Percentiles rank a stretch among this genome's conserved stretches.
Evolutionary conservation across 306 rosid species (phyloP).

Genomic region (Erythrophleum fordii): DNA sequence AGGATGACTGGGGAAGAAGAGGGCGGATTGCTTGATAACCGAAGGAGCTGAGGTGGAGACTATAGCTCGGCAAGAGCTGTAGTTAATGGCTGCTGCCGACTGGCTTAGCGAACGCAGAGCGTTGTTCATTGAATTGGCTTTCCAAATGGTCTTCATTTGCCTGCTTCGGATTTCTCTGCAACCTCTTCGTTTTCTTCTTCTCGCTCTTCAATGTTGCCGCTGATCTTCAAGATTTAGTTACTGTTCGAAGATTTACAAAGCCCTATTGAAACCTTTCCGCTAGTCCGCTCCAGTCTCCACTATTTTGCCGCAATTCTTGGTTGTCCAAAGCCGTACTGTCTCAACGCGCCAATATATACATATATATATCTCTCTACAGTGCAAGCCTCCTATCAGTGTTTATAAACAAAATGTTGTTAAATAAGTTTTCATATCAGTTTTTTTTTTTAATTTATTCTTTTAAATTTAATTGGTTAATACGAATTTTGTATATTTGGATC

Average conservation of each 20-base stretch:
- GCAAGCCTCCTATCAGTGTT: too few species aligned
- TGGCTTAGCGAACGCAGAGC: constrained; percentile 38
- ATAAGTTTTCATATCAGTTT: too few species aligned
- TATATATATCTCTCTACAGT: too few species aligned
- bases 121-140: constrained; percentile 35
- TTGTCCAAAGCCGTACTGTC: background rate
- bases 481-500: too few species aligned
- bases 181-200: background rate
- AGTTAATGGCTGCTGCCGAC: constrained; percentile 31
- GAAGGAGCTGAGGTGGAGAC: constrained; percentile 41
- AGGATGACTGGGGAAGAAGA: constrained; percentile 15
- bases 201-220: background rate
- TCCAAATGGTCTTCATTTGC: constrained; percentile 37
- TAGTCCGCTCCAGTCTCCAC: background rate
- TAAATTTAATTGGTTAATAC: too few species aligned
- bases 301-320: background rate
- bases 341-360: background rate
- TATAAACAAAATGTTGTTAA: too few species aligned
- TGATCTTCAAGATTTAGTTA: background rate
- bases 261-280: background rate
- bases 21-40: constrained; percentile 34
- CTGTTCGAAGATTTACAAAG: background rate
- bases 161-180: background rate
- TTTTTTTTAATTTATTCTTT: too few species aligned
- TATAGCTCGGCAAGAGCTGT: constrained; percentile 33